Conservation (phyloP, 2,329 filamentous ascomycete genomes). For the Hirsutella thompsonii region DNA sequence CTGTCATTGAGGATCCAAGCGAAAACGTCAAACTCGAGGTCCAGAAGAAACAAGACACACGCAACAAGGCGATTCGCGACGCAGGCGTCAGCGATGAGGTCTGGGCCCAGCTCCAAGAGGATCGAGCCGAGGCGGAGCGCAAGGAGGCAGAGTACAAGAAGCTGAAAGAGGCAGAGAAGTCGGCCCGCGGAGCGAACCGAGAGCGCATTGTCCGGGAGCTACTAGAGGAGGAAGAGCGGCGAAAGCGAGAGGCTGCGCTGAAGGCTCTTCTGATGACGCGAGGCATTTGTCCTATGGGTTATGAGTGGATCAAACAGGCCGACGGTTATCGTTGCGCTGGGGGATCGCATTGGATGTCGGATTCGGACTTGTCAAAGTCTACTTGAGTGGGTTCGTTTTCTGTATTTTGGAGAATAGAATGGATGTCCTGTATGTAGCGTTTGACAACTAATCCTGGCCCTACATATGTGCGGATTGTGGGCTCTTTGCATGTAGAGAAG, state of each 20-base stretch:
- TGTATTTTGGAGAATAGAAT: too few species aligned
- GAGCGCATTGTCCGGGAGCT: constrained; percentile 23
- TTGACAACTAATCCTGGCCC: too few species aligned
- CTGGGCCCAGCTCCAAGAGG: constrained; percentile 46
- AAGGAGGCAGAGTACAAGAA: constrained; percentile 22
- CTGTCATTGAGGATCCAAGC: constrained; percentile 1
- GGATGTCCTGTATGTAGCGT: too few species aligned
- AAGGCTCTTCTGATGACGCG: constrained; percentile 35
- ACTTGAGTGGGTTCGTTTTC: neutral
- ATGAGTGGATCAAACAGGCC: constrained; percentile 44
- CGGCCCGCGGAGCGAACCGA: constrained; percentile 15
- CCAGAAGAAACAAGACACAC: neutral
- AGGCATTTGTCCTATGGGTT: constrained; percentile 46
- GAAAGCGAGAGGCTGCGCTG: constrained; percentile 22
- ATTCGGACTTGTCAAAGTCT: constrained; percentile 1
- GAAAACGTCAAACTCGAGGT: constrained; percentile 4
- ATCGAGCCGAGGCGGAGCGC: constrained; percentile 26
- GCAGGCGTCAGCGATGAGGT: constrained; percentile 43
- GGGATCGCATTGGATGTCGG: constrained; percentile 36
- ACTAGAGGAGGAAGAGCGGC: constrained; percentile 23
- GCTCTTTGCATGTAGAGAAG: too few species aligned
- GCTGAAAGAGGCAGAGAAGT: constrained; percentile 16
- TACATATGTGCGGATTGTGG: too few species aligned
- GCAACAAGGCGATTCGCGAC: constrained; percentile 27
- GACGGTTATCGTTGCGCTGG: constrained; percentile 50